Percentiles rank a stretch among this genome's conserved stretches.
phyloP scores from a whole-genome alignment of 495 filamentous ascomycete species.

The Xylaria venustula region DNA sequence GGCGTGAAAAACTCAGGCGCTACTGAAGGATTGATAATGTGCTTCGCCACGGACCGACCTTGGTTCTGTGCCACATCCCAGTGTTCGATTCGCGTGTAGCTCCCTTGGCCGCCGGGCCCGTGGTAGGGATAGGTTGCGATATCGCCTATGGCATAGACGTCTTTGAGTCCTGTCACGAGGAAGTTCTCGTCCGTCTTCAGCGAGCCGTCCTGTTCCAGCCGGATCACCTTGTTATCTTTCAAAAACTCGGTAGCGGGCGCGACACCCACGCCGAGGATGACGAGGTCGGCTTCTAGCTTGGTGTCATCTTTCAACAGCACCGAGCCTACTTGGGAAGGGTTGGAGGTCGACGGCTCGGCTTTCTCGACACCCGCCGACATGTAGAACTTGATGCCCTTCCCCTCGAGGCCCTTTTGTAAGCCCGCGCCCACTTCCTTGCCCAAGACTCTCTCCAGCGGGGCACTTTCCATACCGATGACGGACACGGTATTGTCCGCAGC shows the following conservation, averaged over 20 bases:
- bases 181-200: slow-evolving; percentile 75
- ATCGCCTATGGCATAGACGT: slow-evolving; percentile 92
- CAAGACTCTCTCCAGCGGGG: slow-evolving; percentile 84
- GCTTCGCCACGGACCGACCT: slow-evolving; percentile 71
- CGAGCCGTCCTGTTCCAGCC: slow-evolving; percentile 77
- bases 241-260: slow-evolving; percentile 83
- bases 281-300: slow-evolving; percentile 78
- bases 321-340: slow-evolving; percentile 69
- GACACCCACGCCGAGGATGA: slow-evolving; percentile 88
- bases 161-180: slow-evolving; percentile 65
- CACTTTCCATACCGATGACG: slow-evolving; percentile 90
- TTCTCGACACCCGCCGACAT: slow-evolving; percentile 78
- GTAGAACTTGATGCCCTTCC: slow-evolving; percentile 83
- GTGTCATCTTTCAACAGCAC: slow-evolving; percentile 87
- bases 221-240: slow-evolving; percentile 63
- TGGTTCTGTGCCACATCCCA: slow-evolving; percentile 98
- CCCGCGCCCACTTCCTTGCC: slow-evolving; percentile 78
- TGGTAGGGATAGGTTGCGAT: slow-evolving; percentile 95
- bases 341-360: slow-evolving; percentile 64
- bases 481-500: slow-evolving; percentile 74
- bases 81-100: slow-evolving; percentile 78
- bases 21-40: slow-evolving; percentile 64
- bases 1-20: slow-evolving; percentile 77
- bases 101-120: slow-evolving; percentile 77
- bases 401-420: slow-evolving; percentile 73